Evolutionary conservation across 148 eudicot species (phyloP).

Genomic region (Cornus suecica): DNA sequence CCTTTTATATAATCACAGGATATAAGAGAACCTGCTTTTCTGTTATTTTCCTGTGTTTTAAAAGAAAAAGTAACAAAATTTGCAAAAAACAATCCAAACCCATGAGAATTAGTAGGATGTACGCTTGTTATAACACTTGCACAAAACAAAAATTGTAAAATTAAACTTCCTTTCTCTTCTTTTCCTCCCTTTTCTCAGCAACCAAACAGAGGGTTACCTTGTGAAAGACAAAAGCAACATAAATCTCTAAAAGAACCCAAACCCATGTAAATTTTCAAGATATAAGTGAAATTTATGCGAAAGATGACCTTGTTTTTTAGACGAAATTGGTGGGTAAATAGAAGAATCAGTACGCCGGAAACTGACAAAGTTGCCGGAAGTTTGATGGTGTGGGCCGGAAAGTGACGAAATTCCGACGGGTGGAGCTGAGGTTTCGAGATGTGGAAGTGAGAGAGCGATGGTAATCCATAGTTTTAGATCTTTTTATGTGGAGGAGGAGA

Average conservation of each 20-base stretch:
- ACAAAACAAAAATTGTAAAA: not conserved
- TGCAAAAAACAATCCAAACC: too few relatives aligned
- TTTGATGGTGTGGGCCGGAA: slow-evolving; percentile 1
- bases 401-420: slow-evolving; percentile 8
- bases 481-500: slow-evolving; percentile 12
- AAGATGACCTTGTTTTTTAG: slow-evolving; percentile 14
- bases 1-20: too few relatives aligned
- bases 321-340: not conserved
- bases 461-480: slow-evolving; percentile 18
- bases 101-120: too few relatives aligned
- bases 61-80: too few relatives aligned
- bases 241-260: not conserved
- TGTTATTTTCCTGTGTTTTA: too few relatives aligned
- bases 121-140: not conserved
- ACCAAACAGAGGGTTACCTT: not conserved
- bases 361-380: slow-evolving; percentile 20
- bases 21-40: too few relatives aligned
- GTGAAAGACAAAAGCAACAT: not conserved
- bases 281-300: not conserved
- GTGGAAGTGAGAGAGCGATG: slow-evolving; percentile 2
- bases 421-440: slow-evolving; percentile 15
- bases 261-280: not conserved
- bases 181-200: slow-evolving; percentile 11
- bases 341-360: slow-evolving; percentile 14
- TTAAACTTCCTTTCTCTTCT: not conserved